Evolutionary conservation across 108 stramenopile genomes (phyloP), one percentile per base, ranked within the genome.

Genomic region (Poteriospumella lacustris): DNA sequence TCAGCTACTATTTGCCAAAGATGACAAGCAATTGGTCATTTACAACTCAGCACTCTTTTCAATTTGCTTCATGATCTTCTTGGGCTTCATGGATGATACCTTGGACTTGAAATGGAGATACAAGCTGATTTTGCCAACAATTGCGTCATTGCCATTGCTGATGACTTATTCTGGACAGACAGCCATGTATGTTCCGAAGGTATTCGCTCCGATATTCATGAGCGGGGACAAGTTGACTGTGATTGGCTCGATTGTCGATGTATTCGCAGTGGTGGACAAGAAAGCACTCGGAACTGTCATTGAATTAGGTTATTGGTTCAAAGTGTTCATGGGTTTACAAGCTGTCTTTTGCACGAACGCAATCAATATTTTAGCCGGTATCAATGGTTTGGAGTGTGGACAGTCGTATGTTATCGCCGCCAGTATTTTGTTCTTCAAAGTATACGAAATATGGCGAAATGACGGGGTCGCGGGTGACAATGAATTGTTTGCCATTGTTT

Each of bases 301-400:
- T 31, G 91, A 95, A 78, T 64, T 94, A 78, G 94, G 95, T 42
- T 62, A 82, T 44, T 85, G 92, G 43, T 99, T 95, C 80, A 79
- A 92, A 72, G 79, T 95, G 31, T 97, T 94, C 82, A 99, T 99
- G 96, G 93, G 91, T 40, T 81, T 97, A 82, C 86, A 97, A 42
- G 94, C 95, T 0, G 95, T 99, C 1, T 99, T 99, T 88, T 97
- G 96, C 85, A 97, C 98, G 39, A 99, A 99, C 81, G 94, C 96
- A 0, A 95, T 99, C 72, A 99, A 99, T 79, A 99, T 99, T 59
- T 96, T 94, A 72, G 98, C 98, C 15, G 98, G 98, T 15, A 95
- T 99, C 73, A 99, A 99, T 79, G 98, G 98, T 0, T 81, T 99
- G 31, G 98, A 99, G 84, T 92, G 89, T 15, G 98, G 98, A 34